Evolutionary conservation across 148 eudicot genomes (phyloP).

Genomic region (Rhododendron mucronatum): DNA sequence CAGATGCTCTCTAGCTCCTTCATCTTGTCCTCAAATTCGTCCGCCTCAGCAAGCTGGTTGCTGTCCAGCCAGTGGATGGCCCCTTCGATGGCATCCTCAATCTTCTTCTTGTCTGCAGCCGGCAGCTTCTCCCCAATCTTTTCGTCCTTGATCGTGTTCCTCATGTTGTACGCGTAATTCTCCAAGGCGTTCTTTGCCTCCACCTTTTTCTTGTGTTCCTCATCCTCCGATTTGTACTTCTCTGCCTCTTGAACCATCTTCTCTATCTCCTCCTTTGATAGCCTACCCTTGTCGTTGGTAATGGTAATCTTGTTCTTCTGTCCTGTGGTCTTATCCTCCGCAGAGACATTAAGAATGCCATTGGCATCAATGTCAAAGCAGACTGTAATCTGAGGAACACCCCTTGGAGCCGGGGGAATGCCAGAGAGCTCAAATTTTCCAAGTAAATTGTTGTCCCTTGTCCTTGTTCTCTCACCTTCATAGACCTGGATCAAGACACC

Average conservation of each 20-base stretch:
- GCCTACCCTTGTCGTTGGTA: conserved; percentile 34
- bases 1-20: conserved; percentile 31
- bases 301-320: conserved; percentile 39
- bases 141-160: conserved; percentile 30
- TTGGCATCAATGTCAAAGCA: conserved; percentile 39
- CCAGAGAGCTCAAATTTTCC: conserved; percentile 42
- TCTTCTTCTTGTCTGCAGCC: conserved; percentile 24
- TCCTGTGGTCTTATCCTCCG: conserved; percentile 37
- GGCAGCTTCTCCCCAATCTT: conserved; percentile 19
- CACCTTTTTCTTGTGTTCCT: conserved; percentile 26
- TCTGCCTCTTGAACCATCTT: conserved; percentile 31
- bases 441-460: conserved; percentile 37
- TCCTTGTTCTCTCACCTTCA: conserved; percentile 44
- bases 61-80: conserved; percentile 32
- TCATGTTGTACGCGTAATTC: conserved; percentile 32
- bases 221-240: conserved; percentile 31
- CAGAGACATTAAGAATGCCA: conserved; percentile 42
- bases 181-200: conserved; percentile 27
- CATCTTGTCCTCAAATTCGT: conserved; percentile 28
- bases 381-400: conserved; percentile 36
- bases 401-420: conserved; percentile 36
- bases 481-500: conserved; percentile 39
- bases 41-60: conserved; percentile 32
- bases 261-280: conserved; percentile 35
- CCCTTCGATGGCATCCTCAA: conserved; percentile 34